These are phyloP conservation scores for Curvularia sp. DNA, from an alignment of 2,329 filamentous ascomycete genomes.

Conservation along the genomic window DNA sequence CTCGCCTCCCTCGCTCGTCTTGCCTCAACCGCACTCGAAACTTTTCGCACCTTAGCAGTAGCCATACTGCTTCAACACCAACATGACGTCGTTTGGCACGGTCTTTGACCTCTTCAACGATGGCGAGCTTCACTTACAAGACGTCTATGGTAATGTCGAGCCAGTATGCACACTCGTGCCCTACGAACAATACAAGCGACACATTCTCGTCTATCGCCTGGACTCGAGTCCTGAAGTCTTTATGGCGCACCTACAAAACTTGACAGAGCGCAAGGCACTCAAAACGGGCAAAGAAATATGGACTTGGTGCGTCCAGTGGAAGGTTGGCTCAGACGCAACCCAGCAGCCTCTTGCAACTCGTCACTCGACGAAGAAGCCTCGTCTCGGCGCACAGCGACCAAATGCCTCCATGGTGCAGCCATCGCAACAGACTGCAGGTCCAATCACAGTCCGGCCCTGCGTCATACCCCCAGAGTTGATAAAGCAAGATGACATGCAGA, in stretches of 20 bases:
- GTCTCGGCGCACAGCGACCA: constrained; percentile 19
- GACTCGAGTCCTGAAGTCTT: constrained; percentile 35
- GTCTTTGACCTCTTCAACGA: constrained; percentile 43
- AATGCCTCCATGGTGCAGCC: constrained; percentile 1
- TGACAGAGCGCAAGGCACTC: constrained; percentile 32
- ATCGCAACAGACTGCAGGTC: constrained; percentile 14
- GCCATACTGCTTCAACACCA: background rate
- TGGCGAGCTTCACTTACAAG: constrained; percentile 40
- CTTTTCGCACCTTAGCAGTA: background rate
- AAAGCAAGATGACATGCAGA: constrained; percentile 37
- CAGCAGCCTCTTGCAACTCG: constrained; percentile 4
- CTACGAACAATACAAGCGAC: constrained; percentile 37
- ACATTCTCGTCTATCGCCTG: constrained; percentile 39
- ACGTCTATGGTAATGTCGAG: constrained; percentile 41
- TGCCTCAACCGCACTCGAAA: background rate
- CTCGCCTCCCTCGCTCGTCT: background rate
- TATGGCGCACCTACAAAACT: constrained; percentile 39
- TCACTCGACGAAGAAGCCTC: constrained; percentile 34
- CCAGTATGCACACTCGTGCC: constrained; percentile 42
- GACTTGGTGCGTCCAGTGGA: constrained; percentile 46
- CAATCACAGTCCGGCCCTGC: constrained; percentile 28
- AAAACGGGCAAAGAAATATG: constrained; percentile 36
- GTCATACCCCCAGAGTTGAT: constrained; percentile 34
- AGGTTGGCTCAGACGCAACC: constrained; percentile 24
- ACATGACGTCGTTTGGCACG: constrained; percentile 40